phyloP scores from a whole-genome alignment of 805 yeast genomes.

The Cyberlindnera petersonii region DNA sequence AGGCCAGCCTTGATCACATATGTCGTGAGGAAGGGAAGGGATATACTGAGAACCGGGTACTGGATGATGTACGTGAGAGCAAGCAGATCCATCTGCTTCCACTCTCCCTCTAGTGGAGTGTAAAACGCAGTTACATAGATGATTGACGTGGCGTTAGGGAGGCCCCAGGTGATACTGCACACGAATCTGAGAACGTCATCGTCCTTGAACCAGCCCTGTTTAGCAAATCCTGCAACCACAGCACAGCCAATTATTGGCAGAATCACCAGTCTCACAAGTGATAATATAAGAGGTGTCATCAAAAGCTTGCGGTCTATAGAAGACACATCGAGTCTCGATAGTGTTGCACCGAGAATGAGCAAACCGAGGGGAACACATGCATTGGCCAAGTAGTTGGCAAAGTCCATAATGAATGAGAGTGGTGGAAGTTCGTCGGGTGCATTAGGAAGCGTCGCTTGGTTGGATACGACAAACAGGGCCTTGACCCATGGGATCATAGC shows the following conservation, averaged over 20 bases:
- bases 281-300: conserved; percentile 52
- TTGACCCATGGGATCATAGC: conserved; percentile 88
- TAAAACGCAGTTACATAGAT: conserved; percentile 86
- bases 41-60: conserved; percentile 23
- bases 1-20: conserved; percentile 13
- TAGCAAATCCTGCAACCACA: conserved; percentile 56
- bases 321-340: conserved; percentile 66
- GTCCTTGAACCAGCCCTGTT: conserved; percentile 60
- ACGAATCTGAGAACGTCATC: conserved; percentile 65
- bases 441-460: conserved; percentile 42
- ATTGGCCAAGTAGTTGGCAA: conserved; percentile 70
- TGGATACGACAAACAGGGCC: conserved; percentile 58
- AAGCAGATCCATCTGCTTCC: conserved; percentile 14
- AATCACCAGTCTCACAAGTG: conserved; percentile 56
- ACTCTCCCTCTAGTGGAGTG: conserved; percentile 45
- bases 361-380: conserved; percentile 92
- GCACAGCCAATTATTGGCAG: conserved; percentile 79
- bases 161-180: conserved; percentile 67
- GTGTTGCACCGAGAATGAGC: conserved; percentile 80
- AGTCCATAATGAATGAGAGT: conserved; percentile 80
- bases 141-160: conserved; percentile 88
- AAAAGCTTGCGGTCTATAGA: conserved; percentile 34
- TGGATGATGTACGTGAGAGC: conserved; percentile 25
- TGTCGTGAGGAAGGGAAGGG: conserved; percentile 24
- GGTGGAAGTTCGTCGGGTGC: conserved; percentile 92